Evolutionary conservation across 1,284 basidiomycete species (phyloP), one percentile per base, ranked within the genome.

Genomic region (Austroboletus niveus): DNA sequence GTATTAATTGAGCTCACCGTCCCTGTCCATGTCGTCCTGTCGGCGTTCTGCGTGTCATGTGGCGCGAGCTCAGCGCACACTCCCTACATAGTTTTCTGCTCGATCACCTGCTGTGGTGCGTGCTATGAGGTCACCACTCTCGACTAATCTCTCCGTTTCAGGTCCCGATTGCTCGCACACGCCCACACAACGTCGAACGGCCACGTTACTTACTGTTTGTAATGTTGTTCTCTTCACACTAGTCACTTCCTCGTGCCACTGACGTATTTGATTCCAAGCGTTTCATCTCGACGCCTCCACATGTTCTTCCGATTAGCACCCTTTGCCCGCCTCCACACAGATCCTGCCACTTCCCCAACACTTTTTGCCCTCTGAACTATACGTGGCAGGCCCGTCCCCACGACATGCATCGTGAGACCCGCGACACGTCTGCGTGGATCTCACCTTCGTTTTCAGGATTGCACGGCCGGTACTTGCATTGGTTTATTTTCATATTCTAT

Each of bases 211-310:
- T 45, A 31, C 7, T 35, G 15, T 12, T 14, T 35, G 34, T n/a
- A 6, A 34, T 15, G 3, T 30, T 46, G 22, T 22, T 34, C 35
- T 34, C 35, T 9, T 47, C 31, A 46, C 49, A 43, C 47, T 35
- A 11, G 39, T 48, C 54, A 40, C 38, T n/a, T n/a, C 38, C 39
- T 42, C 54, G 36, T 51, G 34, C 58, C 43, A 42, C 47, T 65
- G 63, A 65, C 59, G 59, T 62, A 62, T 59, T 53, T 44, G 34
- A 49, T 38, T 48, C 49, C 29, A 51, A 38, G 41, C 42, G 60
- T 62, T 62, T 62, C 60, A 62, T 50, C 44, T 64, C 42, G 52
- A 62, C 60, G 58, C 60, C 63, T 56, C 63, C 61, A 65, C 63
- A 59, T 44, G 11, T 40, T 49, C 42, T 40, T 55, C 57, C 51